Percentiles rank a stretch among this genome's conserved stretches.
Conservation (phyloP, 2,329 filamentous ascomycete genomes). For the Trichoderma sp. region DNA sequence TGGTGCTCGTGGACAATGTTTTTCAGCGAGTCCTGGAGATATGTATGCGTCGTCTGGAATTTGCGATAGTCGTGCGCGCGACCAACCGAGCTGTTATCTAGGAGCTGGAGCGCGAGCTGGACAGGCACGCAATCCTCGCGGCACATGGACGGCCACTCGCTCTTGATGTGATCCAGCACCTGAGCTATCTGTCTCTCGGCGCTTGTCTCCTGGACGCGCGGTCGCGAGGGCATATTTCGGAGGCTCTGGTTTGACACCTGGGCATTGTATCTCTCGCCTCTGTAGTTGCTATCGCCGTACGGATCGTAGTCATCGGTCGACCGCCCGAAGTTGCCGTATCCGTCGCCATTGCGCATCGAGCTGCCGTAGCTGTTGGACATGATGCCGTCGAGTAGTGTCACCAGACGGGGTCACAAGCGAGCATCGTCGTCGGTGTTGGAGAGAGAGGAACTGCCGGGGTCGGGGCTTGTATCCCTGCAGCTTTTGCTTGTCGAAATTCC, state of each 20-base stretch:
- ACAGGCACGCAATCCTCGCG: conserved; percentile 87
- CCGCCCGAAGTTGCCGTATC: conserved; percentile 46
- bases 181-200: conserved; percentile 59
- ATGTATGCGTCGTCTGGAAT: conserved; percentile 80
- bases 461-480: too few relatives aligned
- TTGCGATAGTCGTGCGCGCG: conserved; percentile 84
- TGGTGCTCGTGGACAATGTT: conserved; percentile 98
- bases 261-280: conserved; percentile 42
- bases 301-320: conserved; percentile 53
- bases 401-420: conserved; percentile 18
- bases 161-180: conserved; percentile 79
- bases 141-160: conserved; percentile 91
- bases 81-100: conserved; percentile 91
- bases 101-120: conserved; percentile 89
- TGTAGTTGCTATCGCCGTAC: conserved; percentile 46
- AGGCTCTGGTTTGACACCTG: conserved; percentile 38
- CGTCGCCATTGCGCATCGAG: conserved; percentile 41
- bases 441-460: background rate
- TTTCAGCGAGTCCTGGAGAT: conserved; percentile 91
- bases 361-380: conserved; percentile 56
- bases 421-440: conserved; percentile 25
- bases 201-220: conserved; percentile 46
- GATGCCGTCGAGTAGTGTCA: conserved; percentile 28
- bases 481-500: background rate
- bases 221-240: conserved; percentile 39